Base-by-base conservation (phyloP, 805 yeast genomes). In the Jamesozyma piceae region DNA sequence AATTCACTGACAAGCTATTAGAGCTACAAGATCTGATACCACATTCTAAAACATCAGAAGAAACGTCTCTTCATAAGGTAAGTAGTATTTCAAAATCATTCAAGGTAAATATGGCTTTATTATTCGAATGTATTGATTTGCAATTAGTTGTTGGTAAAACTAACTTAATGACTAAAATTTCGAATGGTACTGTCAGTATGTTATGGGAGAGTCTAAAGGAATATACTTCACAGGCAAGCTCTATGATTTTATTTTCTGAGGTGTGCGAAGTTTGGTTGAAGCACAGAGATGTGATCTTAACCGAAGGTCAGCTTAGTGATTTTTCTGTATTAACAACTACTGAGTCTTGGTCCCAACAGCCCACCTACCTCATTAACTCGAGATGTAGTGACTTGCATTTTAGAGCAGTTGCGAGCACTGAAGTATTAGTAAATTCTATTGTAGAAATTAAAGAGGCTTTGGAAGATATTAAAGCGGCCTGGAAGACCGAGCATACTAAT, bases 71-170 rank as follows among this genome's bases (percentile, higher is more conserved):
- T 5, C 35, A 35, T 17, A 2, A 30, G 17, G 29, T 31, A 20
- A 18, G 29, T 20, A 32, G 38, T 26, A 17, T 38, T 3, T 26
- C 38, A 5, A 50, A 38, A 18, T 37, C 49, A 14, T 51, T 51
- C 26, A 52, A 51, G 35, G 17, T 56, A 1, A 54, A 53, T 40
- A 22, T 44, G 4, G 44, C 51, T 0, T 20, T 57, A 1, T 30
- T 54, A 13, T 50, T 56, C 33, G 54, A 54, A 15, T 44, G 44
- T 15, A 43, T 54, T 38, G 61, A 55, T 18, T 22, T 56, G 15
- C 48, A 45, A 30, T 39, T 52, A 15, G 46, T 42, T 9, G 37
- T 52, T 15, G 51, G 49, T 13, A 30, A 50, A 4, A 51, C 54
- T 2, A 43, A 46, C 10, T 29, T 57, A 1, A 41, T 47, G 10